These are phyloP conservation scores for Dendrothele bispora DNA, from an alignment of 768 basidiomycete species.

Conservation along the genomic window DNA sequence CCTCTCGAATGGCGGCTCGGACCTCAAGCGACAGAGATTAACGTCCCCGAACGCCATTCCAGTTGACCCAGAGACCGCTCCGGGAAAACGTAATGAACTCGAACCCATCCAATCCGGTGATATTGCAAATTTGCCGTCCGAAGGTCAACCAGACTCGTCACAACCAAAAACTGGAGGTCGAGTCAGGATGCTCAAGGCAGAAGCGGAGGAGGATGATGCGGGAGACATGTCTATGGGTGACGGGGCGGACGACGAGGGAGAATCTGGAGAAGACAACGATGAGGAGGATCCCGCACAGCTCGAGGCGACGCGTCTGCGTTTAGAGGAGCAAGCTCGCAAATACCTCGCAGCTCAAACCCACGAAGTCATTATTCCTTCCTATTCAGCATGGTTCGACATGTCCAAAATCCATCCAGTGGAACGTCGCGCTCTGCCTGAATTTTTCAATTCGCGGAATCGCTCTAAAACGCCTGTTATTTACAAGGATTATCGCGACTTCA, in stretches of 20 bases:
- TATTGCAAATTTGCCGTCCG: conserved; percentile 69
- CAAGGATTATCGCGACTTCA: conserved; percentile 99
- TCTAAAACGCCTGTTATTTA: conserved; percentile 96
- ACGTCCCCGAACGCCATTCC: conserved; percentile 66
- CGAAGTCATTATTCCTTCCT: conserved; percentile 95
- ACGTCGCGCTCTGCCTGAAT: conserved; percentile 90
- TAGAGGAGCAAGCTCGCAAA: conserved; percentile 86
- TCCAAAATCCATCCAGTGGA: conserved; percentile 91
- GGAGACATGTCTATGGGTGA: conserved; percentile 84
- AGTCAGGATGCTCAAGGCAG: conserved; percentile 46
- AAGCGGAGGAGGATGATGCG: conserved; percentile 65
- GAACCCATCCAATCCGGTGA: conserved; percentile 81
- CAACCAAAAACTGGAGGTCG: conserved; percentile 46
- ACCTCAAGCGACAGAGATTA: conserved; percentile 20
- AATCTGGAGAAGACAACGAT: conserved; percentile 79
- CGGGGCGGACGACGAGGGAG: conserved; percentile 71
- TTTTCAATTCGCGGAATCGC: conserved; percentile 94
- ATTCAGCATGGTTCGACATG: conserved; percentile 98
- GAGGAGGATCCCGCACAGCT: conserved; percentile 85
- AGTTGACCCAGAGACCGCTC: conserved; percentile 76
- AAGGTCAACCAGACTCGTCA: conserved; percentile 30
- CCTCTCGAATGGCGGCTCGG: conserved; percentile 4
- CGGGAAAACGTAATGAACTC: conserved; percentile 85
- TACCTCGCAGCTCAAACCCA: conserved; percentile 98
- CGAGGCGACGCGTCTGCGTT: conserved; percentile 74